Base-by-base conservation (phyloP, 768 basidiomycete species). In the Coprinopsis marcescibilis region DNA sequence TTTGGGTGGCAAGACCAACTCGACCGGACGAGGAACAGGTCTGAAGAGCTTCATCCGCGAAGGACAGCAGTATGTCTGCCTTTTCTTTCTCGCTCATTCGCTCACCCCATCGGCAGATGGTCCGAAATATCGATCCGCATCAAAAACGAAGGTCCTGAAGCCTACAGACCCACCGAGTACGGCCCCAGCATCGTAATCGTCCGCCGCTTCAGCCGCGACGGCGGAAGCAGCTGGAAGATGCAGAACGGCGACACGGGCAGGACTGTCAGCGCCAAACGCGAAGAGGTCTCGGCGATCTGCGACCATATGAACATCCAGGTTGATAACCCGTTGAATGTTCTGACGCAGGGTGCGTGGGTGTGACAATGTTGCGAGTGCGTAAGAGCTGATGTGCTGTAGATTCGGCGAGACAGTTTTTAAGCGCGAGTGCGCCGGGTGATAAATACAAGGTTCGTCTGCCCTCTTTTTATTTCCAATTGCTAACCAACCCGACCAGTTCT, bases 221-320 rank as follows among this genome's bases (percentile, higher is more conserved):
- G 92, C 4, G 62, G 68, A 2, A 82, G 84, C 1, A 68, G 74
- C 0, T 98, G 92, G 83, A 91, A 85, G 63, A 89, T 98, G 60
- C 84, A 77, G 68, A 75, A 66, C 54, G 79, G 74, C 57, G 78
- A 84, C 19, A 81, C 78, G 29, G 76, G 73, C 53, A 49, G 35
- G 17, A 59, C 80, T 8, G 65, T 96, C 48, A 84, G 83, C 26
- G 82, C 71, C 12, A 92, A 89, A 68, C 80, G 81, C 54, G 83
- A 90, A 8, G 93, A 97, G 58, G 65, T 99, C 10, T 76, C 86
- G 14, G 79, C 83, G 1, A 97, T 99, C 41, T 86, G 86, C 56
- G 90, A 95, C 60, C 86, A 92, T 53, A 95, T 96, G 85, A 92
- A 92, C 56, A 89, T 99, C 46, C 92, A 95, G 60, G 89, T 96